Evolutionary conservation across 306 rosid species (phyloP).

Genomic region (Purshia tridentata): DNA sequence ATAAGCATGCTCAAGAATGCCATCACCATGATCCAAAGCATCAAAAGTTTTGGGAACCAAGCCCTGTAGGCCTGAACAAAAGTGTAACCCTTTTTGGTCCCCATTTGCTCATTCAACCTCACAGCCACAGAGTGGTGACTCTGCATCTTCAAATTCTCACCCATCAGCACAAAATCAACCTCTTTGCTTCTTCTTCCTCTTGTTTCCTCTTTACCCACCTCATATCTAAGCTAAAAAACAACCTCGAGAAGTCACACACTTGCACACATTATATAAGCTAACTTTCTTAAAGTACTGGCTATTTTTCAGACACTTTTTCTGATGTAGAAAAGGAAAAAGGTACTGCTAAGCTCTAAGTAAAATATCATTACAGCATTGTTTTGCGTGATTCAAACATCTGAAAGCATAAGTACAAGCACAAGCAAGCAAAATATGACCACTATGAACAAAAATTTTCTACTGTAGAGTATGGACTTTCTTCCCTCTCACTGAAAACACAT

Average conservation of each 20-base stretch:
- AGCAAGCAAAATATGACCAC: slow-evolving; percentile 31
- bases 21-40: slow-evolving; percentile 67
- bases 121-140: slow-evolving; percentile 55
- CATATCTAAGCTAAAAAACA: slow-evolving; percentile 40
- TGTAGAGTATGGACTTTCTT: slow-evolving; percentile 7
- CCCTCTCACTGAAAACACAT: slow-evolving; percentile 35
- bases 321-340: slow-evolving; percentile 29
- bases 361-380: slow-evolving; percentile 56
- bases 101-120: slow-evolving; percentile 72
- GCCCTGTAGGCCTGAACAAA: slow-evolving; percentile 71
- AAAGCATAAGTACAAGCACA: slow-evolving; percentile 38
- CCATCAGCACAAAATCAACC: slow-evolving; percentile 41
- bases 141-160: slow-evolving; percentile 54
- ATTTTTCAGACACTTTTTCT: slow-evolving; percentile 40
- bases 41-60: slow-evolving; percentile 65
- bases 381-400: slow-evolving; percentile 58
- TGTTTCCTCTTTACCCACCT: slow-evolving; percentile 31
- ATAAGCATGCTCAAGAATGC: slow-evolving; percentile 44
- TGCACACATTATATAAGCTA: slow-evolving; percentile 26
- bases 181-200: slow-evolving; percentile 28
- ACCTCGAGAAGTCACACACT: slow-evolving; percentile 27
- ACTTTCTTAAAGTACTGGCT: slow-evolving; percentile 39
- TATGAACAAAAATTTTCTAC: slow-evolving; percentile 16
- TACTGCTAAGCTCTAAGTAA: slow-evolving; percentile 37
- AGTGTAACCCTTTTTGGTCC: slow-evolving; percentile 62